phyloP scores from a whole-genome alignment of 2,329 filamentous ascomycete genomes.

The Alternaria ventricosa region DNA sequence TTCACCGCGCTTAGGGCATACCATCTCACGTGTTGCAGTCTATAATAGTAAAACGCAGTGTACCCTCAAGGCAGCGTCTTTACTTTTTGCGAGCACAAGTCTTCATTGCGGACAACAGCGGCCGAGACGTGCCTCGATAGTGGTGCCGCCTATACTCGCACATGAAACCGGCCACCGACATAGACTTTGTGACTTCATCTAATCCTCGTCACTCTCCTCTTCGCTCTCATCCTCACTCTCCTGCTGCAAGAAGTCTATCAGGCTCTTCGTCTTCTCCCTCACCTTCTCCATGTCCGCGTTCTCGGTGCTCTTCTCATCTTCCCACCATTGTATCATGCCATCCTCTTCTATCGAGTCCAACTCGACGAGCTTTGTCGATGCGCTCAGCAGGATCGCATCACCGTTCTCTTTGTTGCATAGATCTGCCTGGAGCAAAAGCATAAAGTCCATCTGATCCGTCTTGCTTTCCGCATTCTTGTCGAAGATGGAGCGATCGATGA shows the following conservation, averaged over 20 bases:
- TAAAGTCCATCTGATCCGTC: constrained; percentile 82
- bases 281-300: constrained; percentile 73
- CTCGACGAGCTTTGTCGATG: constrained; percentile 84
- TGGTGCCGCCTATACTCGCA: background rate
- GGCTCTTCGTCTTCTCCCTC: constrained; percentile 73
- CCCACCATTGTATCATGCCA: constrained; percentile 88
- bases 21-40: background rate
- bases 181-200: constrained; percentile 8
- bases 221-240: constrained; percentile 74
- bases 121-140: background rate
- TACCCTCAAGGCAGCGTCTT: background rate
- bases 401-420: constrained; percentile 70
- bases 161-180: background rate
- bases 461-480: constrained; percentile 60
- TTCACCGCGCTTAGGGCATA: background rate
- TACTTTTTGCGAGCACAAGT: background rate
- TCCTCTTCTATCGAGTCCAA: constrained; percentile 88
- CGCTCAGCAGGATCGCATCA: constrained; percentile 73
- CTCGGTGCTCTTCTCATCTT: constrained; percentile 70
- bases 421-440: constrained; percentile 82
- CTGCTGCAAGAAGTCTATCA: constrained; percentile 82
- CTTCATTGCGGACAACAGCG: background rate
- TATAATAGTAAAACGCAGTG: background rate
- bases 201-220: constrained; percentile 62
- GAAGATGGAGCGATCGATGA: constrained; percentile 66